Base-by-base conservation (phyloP, 108 stramenopile genomes). In the Epithemia pelagica region DNA sequence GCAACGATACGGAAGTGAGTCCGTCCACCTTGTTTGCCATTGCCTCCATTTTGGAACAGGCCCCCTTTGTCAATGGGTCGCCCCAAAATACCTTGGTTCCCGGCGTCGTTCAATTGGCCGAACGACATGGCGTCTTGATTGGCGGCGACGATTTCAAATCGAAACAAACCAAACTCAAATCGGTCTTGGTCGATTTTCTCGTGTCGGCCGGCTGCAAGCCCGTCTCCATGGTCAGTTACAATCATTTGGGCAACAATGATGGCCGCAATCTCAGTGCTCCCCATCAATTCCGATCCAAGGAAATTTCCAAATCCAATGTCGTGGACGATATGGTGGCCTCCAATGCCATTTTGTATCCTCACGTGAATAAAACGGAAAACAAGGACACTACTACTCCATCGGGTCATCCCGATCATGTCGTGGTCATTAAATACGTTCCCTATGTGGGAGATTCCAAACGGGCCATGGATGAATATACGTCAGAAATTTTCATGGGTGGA, bases 81-180 rank as follows among this genome's bases (percentile, higher is more conserved):
- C 98, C 98, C 1, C 98, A 99, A 73, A 99, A 99, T 80, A 97
- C 96, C 10, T 97, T 99, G 68, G 96, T 99, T n/a, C 98, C 98
- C n/a, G 96, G 95, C 15, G 92, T 95, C 57, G 66, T 96, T 54
- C 92, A 97, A 62, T 78, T 97, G 53, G 96, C 96, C 28, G 68
- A 84, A 65, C 77, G 83, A 63, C 68, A 87, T 32, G 78, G 82
- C 68, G 89, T 90, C 23, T 97, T 92, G 74, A 89, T 99, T 65
- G 96, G 89, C 28, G 98, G 98, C 26, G 98, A 99, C 74, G 98
- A 99, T 79, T 99, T 99, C 83, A 99, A 99, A 85, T 91, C 89
- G 60, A 96, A 96, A 1, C 98, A 99, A 79, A 99, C 96, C 25
- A 97, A 97, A 75, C 95, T 99, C 91, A 99, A 99, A 76, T 84